A percentile compares a stretch with the other conserved stretches of the same genome.
Evolutionary conservation across 2,329 filamentous ascomycete species (phyloP).

Genomic region (Mycosphaerella arachidis): DNA sequence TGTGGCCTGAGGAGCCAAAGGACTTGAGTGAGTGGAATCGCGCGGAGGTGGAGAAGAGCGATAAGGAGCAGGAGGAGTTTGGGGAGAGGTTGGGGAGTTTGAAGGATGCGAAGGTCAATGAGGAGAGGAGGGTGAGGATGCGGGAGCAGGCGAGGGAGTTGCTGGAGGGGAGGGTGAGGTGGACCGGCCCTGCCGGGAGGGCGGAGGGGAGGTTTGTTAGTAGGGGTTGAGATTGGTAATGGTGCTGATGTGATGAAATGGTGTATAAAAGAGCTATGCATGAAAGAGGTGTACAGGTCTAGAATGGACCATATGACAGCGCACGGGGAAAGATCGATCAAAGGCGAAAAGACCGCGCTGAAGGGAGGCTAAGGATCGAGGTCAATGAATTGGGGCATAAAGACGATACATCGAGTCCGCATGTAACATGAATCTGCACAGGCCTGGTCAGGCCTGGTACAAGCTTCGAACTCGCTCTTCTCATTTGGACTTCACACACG

Average conservation of each 20-base stretch:
- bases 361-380: too few species aligned
- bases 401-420: neutral
- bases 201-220: neutral
- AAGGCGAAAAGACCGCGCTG: too few species aligned
- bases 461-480: neutral
- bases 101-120: slow-evolving; percentile 35
- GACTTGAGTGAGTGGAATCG: slow-evolving; percentile 49
- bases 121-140: slow-evolving; percentile 43
- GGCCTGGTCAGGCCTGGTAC: too few species aligned
- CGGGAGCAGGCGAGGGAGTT: slow-evolving; percentile 60
- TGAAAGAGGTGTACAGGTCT: neutral
- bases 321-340: neutral
- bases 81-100: slow-evolving; percentile 34
- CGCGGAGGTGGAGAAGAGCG: slow-evolving; percentile 23
- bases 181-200: slow-evolving; percentile 38
- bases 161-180: slow-evolving; percentile 56
- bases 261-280: neutral
- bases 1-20: slow-evolving; percentile 70
- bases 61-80: slow-evolving; percentile 38
- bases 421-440: too few species aligned
- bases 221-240: neutral
- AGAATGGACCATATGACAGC: neutral
- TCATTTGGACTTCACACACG: too few species aligned
- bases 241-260: neutral
- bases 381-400: neutral